Evolutionary conservation across 2,329 filamentous ascomycete genomes (phyloP).

Genomic region (Pseudopyrenochaeta lycopersici): DNA sequence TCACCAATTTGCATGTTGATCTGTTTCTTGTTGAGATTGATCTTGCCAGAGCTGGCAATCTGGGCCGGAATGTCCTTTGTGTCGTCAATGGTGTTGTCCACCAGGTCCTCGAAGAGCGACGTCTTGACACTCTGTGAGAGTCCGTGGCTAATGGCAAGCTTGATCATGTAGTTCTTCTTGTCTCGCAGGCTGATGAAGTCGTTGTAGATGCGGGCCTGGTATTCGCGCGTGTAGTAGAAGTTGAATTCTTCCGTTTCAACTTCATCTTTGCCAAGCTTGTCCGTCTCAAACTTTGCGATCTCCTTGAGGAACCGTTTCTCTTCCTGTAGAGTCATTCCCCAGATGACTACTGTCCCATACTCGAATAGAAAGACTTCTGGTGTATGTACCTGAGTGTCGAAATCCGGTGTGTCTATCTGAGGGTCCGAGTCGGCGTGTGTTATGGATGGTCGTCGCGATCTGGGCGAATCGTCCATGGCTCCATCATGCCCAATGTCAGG

Average conservation of each 20-base stretch:
- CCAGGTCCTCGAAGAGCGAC: constrained; percentile 93
- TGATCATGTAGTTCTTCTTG: constrained; percentile 97
- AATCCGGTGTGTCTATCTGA: constrained; percentile 66
- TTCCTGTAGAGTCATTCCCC: constrained; percentile 93
- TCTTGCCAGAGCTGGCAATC: constrained; percentile 91
- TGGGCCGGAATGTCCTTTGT: constrained; percentile 93
- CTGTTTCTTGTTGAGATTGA: constrained; percentile 83
- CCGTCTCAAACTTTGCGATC: constrained; percentile 90
- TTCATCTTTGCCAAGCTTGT: constrained; percentile 87
- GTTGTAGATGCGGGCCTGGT: constrained; percentile 98
- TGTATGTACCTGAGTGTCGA: constrained; percentile 88
- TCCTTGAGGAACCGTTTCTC: constrained; percentile 93
- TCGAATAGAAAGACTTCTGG: constrained; percentile 97
- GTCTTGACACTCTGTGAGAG: constrained; percentile 97
- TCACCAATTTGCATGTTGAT: constrained; percentile 99
- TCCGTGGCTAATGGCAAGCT: constrained; percentile 94
- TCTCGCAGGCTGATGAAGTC: constrained; percentile 96
- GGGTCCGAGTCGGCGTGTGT: constrained; percentile 44
- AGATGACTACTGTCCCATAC: constrained; percentile 97
- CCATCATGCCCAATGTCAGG: constrained; percentile 37
- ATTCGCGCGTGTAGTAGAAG: constrained; percentile 98
- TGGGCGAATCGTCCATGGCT: constrained; percentile 17
- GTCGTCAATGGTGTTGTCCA: constrained; percentile 90
- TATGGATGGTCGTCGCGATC: constrained; percentile 33
- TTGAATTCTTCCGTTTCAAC: constrained; percentile 98